Conservation (phyloP, 768 basidiomycete species). For the Auricularia heimuer region DNA sequence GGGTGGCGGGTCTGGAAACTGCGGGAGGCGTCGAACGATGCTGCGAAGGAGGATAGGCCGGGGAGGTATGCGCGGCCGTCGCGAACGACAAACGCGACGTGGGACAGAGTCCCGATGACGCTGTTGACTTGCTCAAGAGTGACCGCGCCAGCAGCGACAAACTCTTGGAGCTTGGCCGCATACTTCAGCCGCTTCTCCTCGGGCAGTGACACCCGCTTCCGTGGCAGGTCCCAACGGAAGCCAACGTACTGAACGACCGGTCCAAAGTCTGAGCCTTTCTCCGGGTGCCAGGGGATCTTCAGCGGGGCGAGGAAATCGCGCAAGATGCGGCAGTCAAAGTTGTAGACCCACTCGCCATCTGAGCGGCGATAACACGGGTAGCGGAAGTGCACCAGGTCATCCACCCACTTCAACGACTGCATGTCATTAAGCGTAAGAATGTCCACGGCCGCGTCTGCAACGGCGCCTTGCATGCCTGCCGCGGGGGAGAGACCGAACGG, state of each 20-base stretch:
- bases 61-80: conserved; percentile 20
- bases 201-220: conserved; percentile 20
- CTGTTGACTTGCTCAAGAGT: conserved; percentile 10
- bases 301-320: neutral
- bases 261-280: conserved; percentile 15
- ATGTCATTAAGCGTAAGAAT: neutral
- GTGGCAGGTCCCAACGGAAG: conserved; percentile 22
- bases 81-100: conserved; percentile 23
- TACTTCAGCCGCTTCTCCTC: conserved; percentile 21
- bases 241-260: conserved; percentile 18
- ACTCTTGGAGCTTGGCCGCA: conserved; percentile 8
- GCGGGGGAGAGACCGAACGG: conserved; percentile 23
- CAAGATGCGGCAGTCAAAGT: neutral
- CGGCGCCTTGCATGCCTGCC: conserved; percentile 24
- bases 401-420: neutral
- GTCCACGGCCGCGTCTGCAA: conserved; percentile 20
- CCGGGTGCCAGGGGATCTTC: neutral
- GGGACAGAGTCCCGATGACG: conserved; percentile 24
- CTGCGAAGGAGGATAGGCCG: conserved; percentile 17
- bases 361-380: neutral
- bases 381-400: neutral
- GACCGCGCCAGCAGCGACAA: conserved; percentile 11
- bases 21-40: conserved; percentile 15
- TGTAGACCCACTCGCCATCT: neutral
- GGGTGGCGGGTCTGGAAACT: conserved; percentile 10